A percentile compares a stretch with the other conserved stretches of the same genome.
Evolutionary conservation across 2,329 filamentous ascomycete species (phyloP).

Genomic region (Hymenoscyphus infarciens): DNA sequence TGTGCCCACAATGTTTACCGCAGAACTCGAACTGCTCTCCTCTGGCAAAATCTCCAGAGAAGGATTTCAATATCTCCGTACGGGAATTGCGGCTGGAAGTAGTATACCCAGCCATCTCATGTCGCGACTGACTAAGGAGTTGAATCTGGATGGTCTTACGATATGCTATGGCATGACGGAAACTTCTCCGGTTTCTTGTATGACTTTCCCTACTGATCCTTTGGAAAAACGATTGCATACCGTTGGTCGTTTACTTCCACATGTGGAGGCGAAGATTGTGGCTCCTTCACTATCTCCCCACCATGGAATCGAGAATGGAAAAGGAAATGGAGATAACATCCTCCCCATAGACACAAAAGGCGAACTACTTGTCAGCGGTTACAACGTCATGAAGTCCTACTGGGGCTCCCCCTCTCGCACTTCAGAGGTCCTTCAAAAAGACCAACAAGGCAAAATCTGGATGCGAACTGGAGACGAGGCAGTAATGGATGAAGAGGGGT

Average conservation of each 20-base stretch:
- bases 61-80: constrained; percentile 66
- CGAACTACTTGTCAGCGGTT: constrained; percentile 80
- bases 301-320: neutral
- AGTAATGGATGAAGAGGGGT: constrained; percentile 76
- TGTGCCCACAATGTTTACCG: constrained; percentile 92
- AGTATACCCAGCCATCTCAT: constrained; percentile 82
- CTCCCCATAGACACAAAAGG: constrained; percentile 66
- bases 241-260: constrained; percentile 79
- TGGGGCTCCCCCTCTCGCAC: constrained; percentile 72
- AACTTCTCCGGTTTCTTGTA: constrained; percentile 50
- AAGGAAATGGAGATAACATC: constrained; percentile 50
- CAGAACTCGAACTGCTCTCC: constrained; percentile 75
- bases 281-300: constrained; percentile 44
- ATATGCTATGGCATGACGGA: constrained; percentile 69
- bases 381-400: constrained; percentile 88
- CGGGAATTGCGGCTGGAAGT: constrained; percentile 88
- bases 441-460: constrained; percentile 51
- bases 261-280: constrained; percentile 77
- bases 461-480: constrained; percentile 95
- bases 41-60: constrained; percentile 41
- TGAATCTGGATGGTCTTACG: constrained; percentile 79
- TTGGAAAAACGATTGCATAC: constrained; percentile 61
- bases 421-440: constrained; percentile 50
- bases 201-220: constrained; percentile 67
- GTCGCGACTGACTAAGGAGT: constrained; percentile 64